Percentiles rank a stretch among this genome's conserved stretches.
Conservation (phyloP, 2,329 filamentous ascomycete genomes). For the Trichothecium roseum region DNA sequence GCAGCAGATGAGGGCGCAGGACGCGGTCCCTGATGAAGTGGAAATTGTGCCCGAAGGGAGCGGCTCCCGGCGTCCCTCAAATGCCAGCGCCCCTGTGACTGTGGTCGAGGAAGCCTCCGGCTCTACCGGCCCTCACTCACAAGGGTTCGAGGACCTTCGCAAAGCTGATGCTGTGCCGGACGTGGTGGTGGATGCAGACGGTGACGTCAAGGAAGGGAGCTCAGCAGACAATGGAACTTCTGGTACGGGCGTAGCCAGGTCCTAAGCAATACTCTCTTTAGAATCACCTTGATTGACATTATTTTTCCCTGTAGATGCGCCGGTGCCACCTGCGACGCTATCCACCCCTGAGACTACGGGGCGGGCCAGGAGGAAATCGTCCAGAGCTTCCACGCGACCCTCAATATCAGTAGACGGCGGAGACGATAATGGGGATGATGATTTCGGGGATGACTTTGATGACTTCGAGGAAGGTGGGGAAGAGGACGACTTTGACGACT, state of each 20-base stretch:
- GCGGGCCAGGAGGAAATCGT: slow-evolving; percentile 1
- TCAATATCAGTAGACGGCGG: slow-evolving; percentile 9
- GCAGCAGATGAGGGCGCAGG: slow-evolving; percentile 42
- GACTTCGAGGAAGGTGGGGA: slow-evolving; percentile 51
- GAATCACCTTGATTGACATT: background rate
- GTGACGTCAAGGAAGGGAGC: slow-evolving; percentile 22
- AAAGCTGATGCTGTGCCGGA: slow-evolving; percentile 44
- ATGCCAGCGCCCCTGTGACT: slow-evolving; percentile 33
- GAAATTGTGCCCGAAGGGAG: slow-evolving; percentile 28
- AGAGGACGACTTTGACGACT: slow-evolving; percentile 54
- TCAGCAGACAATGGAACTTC: slow-evolving; percentile 11
- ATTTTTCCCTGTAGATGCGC: slow-evolving; percentile 1
- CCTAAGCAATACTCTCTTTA: background rate
- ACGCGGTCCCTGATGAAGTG: slow-evolving; percentile 52
- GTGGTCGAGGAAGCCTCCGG: slow-evolving; percentile 43
- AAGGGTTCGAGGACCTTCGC: slow-evolving; percentile 33
- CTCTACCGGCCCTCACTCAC: slow-evolving; percentile 28
- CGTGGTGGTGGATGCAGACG: slow-evolving; percentile 35
- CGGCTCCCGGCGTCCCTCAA: slow-evolving; percentile 6
- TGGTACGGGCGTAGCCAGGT: slow-evolving; percentile 14
- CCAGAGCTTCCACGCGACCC: background rate
- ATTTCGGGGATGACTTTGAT: slow-evolving; percentile 51
- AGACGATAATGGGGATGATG: slow-evolving; percentile 27
- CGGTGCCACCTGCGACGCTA: background rate
- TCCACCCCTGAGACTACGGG: background rate